Base-by-base conservation (phyloP, 495 filamentous ascomycete genomes). In the Xylaria telfairii region DNA sequence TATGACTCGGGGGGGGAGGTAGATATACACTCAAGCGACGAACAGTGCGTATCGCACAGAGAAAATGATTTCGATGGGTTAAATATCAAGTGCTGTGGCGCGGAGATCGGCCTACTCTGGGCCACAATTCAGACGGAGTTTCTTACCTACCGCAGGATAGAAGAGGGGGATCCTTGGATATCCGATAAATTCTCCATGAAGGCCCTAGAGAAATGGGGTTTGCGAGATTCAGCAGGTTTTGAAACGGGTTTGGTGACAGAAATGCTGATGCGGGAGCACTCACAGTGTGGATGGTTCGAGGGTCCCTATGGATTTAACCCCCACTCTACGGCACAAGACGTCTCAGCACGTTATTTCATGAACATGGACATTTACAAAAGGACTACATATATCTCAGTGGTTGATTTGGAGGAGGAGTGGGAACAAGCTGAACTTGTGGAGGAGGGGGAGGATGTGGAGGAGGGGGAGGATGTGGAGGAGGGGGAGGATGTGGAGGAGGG, bases 151-250 rank as follows among this genome's bases (percentile, higher is more conserved):
- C 59, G 59, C 10, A 39, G 59, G 8, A 10, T 42, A 12, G 5
- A 61, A 61, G 59, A 61, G 15, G 37, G 30, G 12, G 59, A 61
- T 28, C n/a, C 59, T 17, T 61, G 59, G 59, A 9, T 61, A 37
- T 61, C 59, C 0, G 37, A 61, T 12, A 61, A 17, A 2, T 61
- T 61, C 59, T 59, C 54, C 17, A 59, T 59, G 30, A n/a, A 1
- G 30, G 30, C 54, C 28, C 54, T 59, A 5, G 9, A 59, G 17
- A 19, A 59, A 1, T 59, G 54, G 54, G 3, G n/a, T 1, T 34
- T 21, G 3, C 30, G 30, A 37, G 1, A 21, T 9, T 37, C 54
- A 10, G 6, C 15, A 12, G 9, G 9, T 34, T 37, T 59, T 30
- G 17, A 37, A n/a, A 59, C 30, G 17, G 30, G 17, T 12, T 21